Base-by-base conservation (phyloP, 495 filamentous ascomycete species). In the Pseudevernia furfuracea region DNA sequence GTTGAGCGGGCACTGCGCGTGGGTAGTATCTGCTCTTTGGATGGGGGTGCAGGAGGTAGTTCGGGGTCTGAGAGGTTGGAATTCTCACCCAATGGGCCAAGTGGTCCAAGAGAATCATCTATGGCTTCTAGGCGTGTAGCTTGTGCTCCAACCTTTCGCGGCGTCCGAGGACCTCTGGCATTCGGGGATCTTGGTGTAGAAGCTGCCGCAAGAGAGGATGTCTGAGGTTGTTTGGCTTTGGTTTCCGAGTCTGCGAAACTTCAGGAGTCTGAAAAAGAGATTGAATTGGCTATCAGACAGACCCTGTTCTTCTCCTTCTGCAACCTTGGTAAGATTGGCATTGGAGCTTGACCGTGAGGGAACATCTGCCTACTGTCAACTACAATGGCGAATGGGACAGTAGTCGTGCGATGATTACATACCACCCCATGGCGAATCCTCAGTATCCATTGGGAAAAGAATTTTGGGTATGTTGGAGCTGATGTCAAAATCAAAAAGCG, bases 31-130 rank as follows among this genome's bases (percentile, higher is more conserved):
- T 75, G 74, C 77, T 97, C 92, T 77, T 98, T 97, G 70, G 87
- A 85, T 11, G 94, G 94, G 30, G 93, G 94, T 58, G 80, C 84
- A 21, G 94, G 94, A n/a, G 92, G 91, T 60, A 87, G 79, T 62
- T 92, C 89, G 36, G 76, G 71, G n/a, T 66, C 73, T 52, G 74
- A 74, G 56, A 78, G 75, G 64, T 71, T 68, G 49, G 81, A 77
- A 52, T 82, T 86, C 63, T 86, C 82, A 30, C 88, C 87, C 4
- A 92, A 78, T 60, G 94, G 91, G 44, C 94, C 95, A 37, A 98
- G 82, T n/a, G 94, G 94, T 37, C 94, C 95, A 58, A 96, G 80
- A 52, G 91, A 87, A 72, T 96, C 90, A 70, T 93, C 91, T 65
- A 96, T 86, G 39, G 91, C 90, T 77, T 97, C 88, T 57, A 97